phyloP scores from a whole-genome alignment of 225 moss, liverwort and hornwort genomes.

The Sphagnum contortum region DNA sequence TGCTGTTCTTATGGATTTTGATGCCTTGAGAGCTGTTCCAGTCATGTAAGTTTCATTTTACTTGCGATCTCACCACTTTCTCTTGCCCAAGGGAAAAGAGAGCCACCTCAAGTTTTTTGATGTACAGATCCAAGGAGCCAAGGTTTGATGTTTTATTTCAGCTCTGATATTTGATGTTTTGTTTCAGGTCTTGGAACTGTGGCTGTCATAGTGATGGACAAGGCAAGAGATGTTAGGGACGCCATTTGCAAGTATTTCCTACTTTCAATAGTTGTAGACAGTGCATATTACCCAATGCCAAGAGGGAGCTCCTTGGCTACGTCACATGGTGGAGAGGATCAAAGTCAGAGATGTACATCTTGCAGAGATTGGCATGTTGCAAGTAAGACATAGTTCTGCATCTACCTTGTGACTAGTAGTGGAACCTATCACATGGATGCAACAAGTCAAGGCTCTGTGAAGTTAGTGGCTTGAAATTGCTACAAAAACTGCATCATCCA shows the following conservation, averaged over 20 bases:
- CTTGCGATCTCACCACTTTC: too few relatives aligned
- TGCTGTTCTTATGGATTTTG: slow-evolving; percentile 85
- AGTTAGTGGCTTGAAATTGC: too few relatives aligned
- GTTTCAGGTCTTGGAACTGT: slow-evolving; percentile 72
- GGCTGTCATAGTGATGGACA: slow-evolving; percentile 97
- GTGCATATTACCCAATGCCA: slow-evolving; percentile 73
- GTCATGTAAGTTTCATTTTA: slow-evolving; percentile 26
- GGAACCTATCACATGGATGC: too few relatives aligned
- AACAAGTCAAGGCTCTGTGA: too few relatives aligned
- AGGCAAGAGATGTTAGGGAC: slow-evolving; percentile 82
- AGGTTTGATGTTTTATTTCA: too few relatives aligned
- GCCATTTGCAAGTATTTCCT: slow-evolving; percentile 79
- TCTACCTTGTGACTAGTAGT: too few relatives aligned
- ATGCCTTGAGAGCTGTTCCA: slow-evolving; percentile 82
- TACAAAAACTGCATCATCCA: too few relatives aligned
- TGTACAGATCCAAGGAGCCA: too few relatives aligned
- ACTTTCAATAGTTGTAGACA: slow-evolving; percentile 96
- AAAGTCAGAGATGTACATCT: slow-evolving; percentile 90
- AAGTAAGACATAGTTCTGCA: slow-evolving; percentile 16
- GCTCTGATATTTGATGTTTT: too few relatives aligned
- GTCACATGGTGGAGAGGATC: slow-evolving; percentile 95
- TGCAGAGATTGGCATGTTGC: slow-evolving; percentile 86
- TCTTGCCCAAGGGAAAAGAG: too few relatives aligned
- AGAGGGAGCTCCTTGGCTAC: slow-evolving; percentile 93
- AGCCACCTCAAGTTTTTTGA: too few relatives aligned